Evolutionary conservation across 306 rosid species (phyloP), one percentile per base, ranked within the genome.

Genomic region (Lagenaria siceraria): DNA sequence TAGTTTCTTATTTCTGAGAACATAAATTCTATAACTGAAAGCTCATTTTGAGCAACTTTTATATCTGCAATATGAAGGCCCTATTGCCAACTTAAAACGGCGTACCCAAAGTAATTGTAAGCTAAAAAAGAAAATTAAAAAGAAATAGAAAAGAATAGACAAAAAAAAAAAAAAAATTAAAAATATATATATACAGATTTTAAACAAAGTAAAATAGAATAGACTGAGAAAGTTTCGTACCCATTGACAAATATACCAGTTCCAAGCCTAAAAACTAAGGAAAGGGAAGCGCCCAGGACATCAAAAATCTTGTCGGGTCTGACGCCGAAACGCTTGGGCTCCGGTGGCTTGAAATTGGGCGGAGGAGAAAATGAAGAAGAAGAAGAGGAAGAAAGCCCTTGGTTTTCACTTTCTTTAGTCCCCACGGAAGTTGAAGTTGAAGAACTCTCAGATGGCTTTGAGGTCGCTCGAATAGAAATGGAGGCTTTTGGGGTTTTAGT

Each of bases 231-330:
- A 79, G 8, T 77, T 49, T 27, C 46, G 60, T 85, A 95, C 99
- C 99, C 99, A 73, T 86, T 78, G 80, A 63, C 96, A 52, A 96
- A 96, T 81, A 90, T 81, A 24, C 99, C 98, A 6, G 97, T 89
- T 3, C 90, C 99, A 54, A 96, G 83, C 43, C 99, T 96, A 75
- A 92, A 82, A 46, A 92, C 0, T 78, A 96, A 31, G 19, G 96
- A 86, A 83, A 96, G 85, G 25, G 81, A 38, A 69, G 99, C 93
- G 72, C 88, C 89, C 25, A 89, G 25, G 7, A 96, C 64, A 15
- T 92, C 97, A 73, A 9, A 18, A 21, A 56, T 18, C 84, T 88
- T 83, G 36, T 87, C 98, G 42, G 99, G 89, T 80, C 92, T 83
- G 17, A 90, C 86, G 21, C 71, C 82, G 72, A 96, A 96, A 70